Evolutionary conservation across 768 basidiomycete genomes (phyloP).

Genomic region (Tulasnella calospora): DNA sequence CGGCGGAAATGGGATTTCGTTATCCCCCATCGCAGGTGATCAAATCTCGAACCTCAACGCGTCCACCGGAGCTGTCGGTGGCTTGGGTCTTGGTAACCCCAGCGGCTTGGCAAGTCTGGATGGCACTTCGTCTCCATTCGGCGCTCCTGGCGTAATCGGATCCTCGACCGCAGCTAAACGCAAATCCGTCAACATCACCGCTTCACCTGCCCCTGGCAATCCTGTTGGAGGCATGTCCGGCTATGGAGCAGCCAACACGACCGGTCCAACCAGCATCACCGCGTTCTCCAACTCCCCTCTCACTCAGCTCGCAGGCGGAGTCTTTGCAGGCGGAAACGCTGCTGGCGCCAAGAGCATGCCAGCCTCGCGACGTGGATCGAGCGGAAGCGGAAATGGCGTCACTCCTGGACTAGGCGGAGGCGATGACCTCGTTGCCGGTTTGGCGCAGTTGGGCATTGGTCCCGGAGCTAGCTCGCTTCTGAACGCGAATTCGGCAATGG

Average conservation of each 20-base stretch:
- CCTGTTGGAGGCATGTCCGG: not conserved
- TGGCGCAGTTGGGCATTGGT: slow-evolving; percentile 2
- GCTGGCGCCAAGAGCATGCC: slow-evolving; percentile 86
- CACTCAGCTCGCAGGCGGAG: not conserved
- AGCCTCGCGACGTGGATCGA: slow-evolving; percentile 81
- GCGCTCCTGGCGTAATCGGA: slow-evolving; percentile 4
- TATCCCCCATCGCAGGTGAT: slow-evolving; percentile 11
- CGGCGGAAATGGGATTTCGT: not conserved
- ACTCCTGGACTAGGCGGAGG: slow-evolving; percentile 32
- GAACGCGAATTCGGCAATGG: not conserved
- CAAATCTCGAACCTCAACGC: slow-evolving; percentile 32
- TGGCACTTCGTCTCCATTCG: not conserved
- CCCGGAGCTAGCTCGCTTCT: not conserved
- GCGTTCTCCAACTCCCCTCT: not conserved
- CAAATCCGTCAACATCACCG: slow-evolving; percentile 23
- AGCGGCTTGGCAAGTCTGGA: not conserved
- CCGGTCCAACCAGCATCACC: not conserved
- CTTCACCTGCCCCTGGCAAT: not conserved
- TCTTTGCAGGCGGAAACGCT: slow-evolving; percentile 1
- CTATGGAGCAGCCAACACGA: not conserved
- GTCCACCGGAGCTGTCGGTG: slow-evolving; percentile 46
- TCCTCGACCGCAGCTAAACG: slow-evolving; percentile 3
- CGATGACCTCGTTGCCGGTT: slow-evolving; percentile 6
- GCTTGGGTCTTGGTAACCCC: slow-evolving; percentile 36
- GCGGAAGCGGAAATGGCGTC: slow-evolving; percentile 73